Evolutionary conservation across 148 eudicot species (phyloP), one percentile per base, ranked within the genome.

Genomic region (Cornus suecica): DNA sequence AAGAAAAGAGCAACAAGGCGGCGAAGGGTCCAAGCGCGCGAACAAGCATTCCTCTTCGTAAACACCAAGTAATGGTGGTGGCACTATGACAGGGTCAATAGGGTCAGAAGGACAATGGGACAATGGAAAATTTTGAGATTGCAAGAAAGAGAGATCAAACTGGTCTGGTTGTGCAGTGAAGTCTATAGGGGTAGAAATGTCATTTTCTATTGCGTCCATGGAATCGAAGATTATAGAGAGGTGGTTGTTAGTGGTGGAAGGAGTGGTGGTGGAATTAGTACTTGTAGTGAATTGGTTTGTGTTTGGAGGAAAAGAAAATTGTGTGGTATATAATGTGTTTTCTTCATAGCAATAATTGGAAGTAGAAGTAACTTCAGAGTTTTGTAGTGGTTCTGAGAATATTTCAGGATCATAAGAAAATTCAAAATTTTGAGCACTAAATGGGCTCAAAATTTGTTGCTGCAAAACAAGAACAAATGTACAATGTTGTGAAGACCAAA

Each of bases 381-480:
- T 86, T 51, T 89, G 92, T 45, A 92, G 37, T 2, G 97, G 74
- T 30, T 88, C 92, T 1, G 80, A 75, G 60, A 90, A 90, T 63
- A 94, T 67, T 51, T 92, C 94, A 2, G 92, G 77, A 54, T 94
- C 88, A 72, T 87, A n/a, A n/a, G n/a, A 87, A 5, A 91, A 83
- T 2, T 92, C 93, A 2, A 91, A 82, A 0, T 88, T 71, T 78
- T 88, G 91, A 69, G 85, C 85, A 75, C 80, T 86, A 37, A 87
- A 64, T 0, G 93, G 95, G 80, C 90, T 86, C 15, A 92, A 84
- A 42, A 90, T 71, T 15, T 87, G 91, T 54, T 92, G 91, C 98
- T 94, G 87, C 87, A 83, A 41, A 52, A 45, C 22, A 74, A 65
- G 51, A 72, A 45, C 28, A 65, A 28, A 15, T 54, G n/a, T n/a